Evolutionary conservation across 1,284 basidiomycete species (phyloP).

Genomic region (Pseudozyma tsukubaensis): DNA sequence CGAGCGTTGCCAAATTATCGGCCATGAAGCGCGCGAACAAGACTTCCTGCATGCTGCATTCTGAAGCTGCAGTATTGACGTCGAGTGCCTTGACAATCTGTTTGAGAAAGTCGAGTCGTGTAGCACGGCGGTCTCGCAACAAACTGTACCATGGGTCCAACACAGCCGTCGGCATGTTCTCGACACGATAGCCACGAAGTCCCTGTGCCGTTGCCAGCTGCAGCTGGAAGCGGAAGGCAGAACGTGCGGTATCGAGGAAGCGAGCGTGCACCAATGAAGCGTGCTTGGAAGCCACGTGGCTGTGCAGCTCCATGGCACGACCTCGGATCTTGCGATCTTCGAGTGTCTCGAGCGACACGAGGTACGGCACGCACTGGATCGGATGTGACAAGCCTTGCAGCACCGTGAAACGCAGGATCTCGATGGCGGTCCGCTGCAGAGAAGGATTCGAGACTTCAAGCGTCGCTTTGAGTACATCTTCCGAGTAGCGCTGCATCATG

Average conservation of each 20-base stretch:
- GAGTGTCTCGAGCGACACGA: slow-evolving; percentile 92
- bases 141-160: slow-evolving; percentile 90
- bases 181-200: slow-evolving; percentile 36
- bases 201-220: slow-evolving; percentile 12
- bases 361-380: slow-evolving; percentile 88
- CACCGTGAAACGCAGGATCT: slow-evolving; percentile 90
- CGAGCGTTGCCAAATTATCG: slow-evolving; percentile 89
- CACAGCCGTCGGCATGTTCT: slow-evolving; percentile 24
- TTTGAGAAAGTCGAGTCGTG: slow-evolving; percentile 86
- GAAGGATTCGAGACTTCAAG: slow-evolving; percentile 66
- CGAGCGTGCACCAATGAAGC: slow-evolving; percentile 87
- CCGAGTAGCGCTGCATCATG: slow-evolving; percentile 89
- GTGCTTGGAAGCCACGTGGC: slow-evolving; percentile 86
- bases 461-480: slow-evolving; percentile 83
- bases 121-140: slow-evolving; percentile 85
- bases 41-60: slow-evolving; percentile 43
- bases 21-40: slow-evolving; percentile 89
- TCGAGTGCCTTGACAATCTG: slow-evolving; percentile 84
- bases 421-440: slow-evolving; percentile 85
- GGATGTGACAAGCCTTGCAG: slow-evolving; percentile 96
- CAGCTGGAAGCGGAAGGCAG: slow-evolving; percentile 83
- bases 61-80: slow-evolving; percentile 72
- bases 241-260: slow-evolving; percentile 81
- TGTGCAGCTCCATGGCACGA: slow-evolving; percentile 83
- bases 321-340: slow-evolving; percentile 75